phyloP scores from a whole-genome alignment of 164 flowering plant genomes.

The Aristolochia californica region DNA sequence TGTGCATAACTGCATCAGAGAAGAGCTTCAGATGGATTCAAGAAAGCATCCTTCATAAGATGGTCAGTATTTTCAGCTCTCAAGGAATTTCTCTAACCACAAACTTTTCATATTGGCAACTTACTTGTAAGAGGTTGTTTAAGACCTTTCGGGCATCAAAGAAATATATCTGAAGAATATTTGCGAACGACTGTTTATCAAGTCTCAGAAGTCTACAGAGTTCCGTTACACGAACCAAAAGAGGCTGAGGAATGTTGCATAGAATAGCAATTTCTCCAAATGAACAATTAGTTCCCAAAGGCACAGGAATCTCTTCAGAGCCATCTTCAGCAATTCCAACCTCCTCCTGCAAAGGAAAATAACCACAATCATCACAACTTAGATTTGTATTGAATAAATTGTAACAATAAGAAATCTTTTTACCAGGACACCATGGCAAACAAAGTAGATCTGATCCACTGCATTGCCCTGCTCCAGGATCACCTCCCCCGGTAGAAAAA shows the following conservation, averaged over 20 bases:
- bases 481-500: slow-evolving; percentile 86
- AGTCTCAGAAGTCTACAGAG: slow-evolving; percentile 67
- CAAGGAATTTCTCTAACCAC: no score
- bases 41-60: no score
- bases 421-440: slow-evolving; percentile 74
- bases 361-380: not conserved
- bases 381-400: not conserved
- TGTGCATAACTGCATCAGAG: no score
- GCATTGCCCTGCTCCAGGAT: slow-evolving; percentile 75
- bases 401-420: not conserved
- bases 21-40: no score
- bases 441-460: slow-evolving; percentile 77
- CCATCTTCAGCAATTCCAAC: slow-evolving; percentile 53
- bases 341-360: slow-evolving; percentile 45
- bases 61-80: no score
- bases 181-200: slow-evolving; percentile 69
- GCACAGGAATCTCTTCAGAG: slow-evolving; percentile 40
- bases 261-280: slow-evolving; percentile 80
- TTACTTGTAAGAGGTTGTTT: slow-evolving; percentile 76
- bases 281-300: slow-evolving; percentile 38
- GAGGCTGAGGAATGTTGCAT: slow-evolving; percentile 89
- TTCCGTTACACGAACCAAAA: slow-evolving; percentile 70
- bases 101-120: not conserved
- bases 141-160: slow-evolving; percentile 59
- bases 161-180: slow-evolving; percentile 62